Evolutionary conservation across 805 yeast species (phyloP).

Genomic region (Ogataea saltuana): DNA sequence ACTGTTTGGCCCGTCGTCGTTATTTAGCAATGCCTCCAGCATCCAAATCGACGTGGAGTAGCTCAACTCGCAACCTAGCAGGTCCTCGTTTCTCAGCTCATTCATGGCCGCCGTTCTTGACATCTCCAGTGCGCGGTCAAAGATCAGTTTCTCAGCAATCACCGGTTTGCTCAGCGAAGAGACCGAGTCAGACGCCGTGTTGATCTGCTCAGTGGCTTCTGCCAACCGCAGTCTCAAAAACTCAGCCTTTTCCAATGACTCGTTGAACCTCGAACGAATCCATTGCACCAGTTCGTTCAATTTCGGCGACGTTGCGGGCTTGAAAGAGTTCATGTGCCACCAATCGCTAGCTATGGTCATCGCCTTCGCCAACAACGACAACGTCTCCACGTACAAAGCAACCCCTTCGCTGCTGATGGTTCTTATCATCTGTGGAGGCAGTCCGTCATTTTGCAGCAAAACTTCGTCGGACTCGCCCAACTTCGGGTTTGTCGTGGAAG

Average conservation of each 20-base stretch:
- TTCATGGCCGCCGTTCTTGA: constrained; percentile 88
- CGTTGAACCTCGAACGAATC: constrained; percentile 88
- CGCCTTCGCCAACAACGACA: constrained; percentile 79
- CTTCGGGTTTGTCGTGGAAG: constrained; percentile 20
- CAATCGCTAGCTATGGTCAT: constrained; percentile 85
- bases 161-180: constrained; percentile 32
- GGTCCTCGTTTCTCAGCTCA: constrained; percentile 74
- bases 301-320: constrained; percentile 39
- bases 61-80: constrained; percentile 78
- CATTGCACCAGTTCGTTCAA: constrained; percentile 81
- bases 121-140: constrained; percentile 92
- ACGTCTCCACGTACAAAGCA: constrained; percentile 77
- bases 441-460: constrained; percentile 39
- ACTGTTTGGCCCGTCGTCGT: constrained; percentile 18
- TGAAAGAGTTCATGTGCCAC: constrained; percentile 64
- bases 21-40: constrained; percentile 80
- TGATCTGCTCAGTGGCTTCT: constrained; percentile 45
- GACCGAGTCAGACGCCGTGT: constrained; percentile 2
- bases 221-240: constrained; percentile 59
- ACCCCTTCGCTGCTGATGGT: constrained; percentile 83
- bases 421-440: constrained; percentile 59
- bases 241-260: constrained; percentile 86
- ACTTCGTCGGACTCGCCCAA: constrained; percentile 27
- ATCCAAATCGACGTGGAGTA: constrained; percentile 95
- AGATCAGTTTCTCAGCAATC: constrained; percentile 80